Evolutionary conservation across 257 asterid genomes (phyloP), one percentile per base, ranked within the genome.

Genomic region (Gardenia jasminoides): DNA sequence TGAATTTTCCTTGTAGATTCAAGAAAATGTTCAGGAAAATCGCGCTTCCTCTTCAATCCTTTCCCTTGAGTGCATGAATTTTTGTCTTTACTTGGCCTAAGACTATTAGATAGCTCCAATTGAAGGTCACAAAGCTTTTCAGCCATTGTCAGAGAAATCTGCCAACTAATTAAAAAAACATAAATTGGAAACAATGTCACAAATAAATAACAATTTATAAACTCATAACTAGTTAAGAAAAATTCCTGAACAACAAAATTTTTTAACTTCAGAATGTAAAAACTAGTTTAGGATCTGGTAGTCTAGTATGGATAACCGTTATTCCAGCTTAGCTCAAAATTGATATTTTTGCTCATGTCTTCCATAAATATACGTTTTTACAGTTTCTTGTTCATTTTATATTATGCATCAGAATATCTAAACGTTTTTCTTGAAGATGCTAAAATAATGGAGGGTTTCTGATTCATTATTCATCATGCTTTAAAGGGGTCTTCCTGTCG

Each of bases 111-210:
- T n/a, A 46, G 12, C 59, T 87, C 86, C 26, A 68, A 48, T 61
- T 80, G 83, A 50, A 86, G 39, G 79, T 69, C 78, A 78, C 91
- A 90, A 22, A 88, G 84, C 10, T 79, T 85, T 80, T 80, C n/a
- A 16, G 89, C 90, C 90, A 87, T 87, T 46, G 72, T 71, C 75
- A 87, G 71, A 2, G 88, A 80, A 74, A 79, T 83, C 10, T 20
- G 6, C 89, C 90, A 89, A 7, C 91, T 85, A 62, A 19, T 3
- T 19, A 44, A 58, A 30, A 30, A 26, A 22, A 20, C 24, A 9
- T 0, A 31, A 65, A 66, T 20, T 22, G 13, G 31, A 59, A 59
- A 59, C 24, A 2, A 10, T n/a, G 31, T 24, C 13, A n/a, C 3
- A n/a, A n/a, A n/a, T n/a, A n/a, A 59, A 59, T 10, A 59, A 10